Base-by-base conservation (phyloP, 2,329 filamentous ascomycete genomes). In the Fusarium irregulare region DNA sequence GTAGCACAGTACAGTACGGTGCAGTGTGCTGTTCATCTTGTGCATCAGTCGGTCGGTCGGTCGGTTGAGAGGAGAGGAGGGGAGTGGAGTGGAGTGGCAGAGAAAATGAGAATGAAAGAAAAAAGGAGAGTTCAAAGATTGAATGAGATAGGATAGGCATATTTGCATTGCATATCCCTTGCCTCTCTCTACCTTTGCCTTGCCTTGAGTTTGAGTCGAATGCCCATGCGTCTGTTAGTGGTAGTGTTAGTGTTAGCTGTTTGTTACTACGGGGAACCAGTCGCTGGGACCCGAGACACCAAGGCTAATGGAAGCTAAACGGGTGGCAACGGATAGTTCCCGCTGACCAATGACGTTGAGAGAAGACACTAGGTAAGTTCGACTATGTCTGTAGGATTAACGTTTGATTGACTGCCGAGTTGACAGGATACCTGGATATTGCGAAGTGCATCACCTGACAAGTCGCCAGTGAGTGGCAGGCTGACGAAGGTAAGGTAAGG, bases 161-260 rank as follows among this genome's bases (percentile, higher is more conserved):
- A 50, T 50, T 32, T 60, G 42, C 66, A 67, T 30, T 60, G 46
- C 66, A 67, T 46, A 55, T 57, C 61, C 51, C 51, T 62, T 67
- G 57, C 21, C 40, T 50, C 23, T 48, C 34, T 37, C 18, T 37
- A 18, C 9, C 20, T 25, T 32, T 20, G 47, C 28, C 47, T 49
- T 20, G 18, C 48, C 32, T 34, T 30, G 51, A 37, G 37, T 56
- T 49, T 49, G 59, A 60, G 41, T 53, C 34, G 42, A 21, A 27
- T 45, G 46, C 46, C 30, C 34, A 30, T 44, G 51, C 18, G n/a
- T 20, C 40, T 40, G 40, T 34, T 48, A 46, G 28, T 37, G 34
- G 34, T 37, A 37, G 18, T 37, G 44, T 41, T 57, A 55, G 56
- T 34, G 41, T 45, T 60, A 46, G 23, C 48, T 37, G 48, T 51